These are phyloP conservation scores for Epichloe hybrida DNA, from an alignment of 2,329 filamentous ascomycete genomes.

Conservation along the genomic window DNA sequence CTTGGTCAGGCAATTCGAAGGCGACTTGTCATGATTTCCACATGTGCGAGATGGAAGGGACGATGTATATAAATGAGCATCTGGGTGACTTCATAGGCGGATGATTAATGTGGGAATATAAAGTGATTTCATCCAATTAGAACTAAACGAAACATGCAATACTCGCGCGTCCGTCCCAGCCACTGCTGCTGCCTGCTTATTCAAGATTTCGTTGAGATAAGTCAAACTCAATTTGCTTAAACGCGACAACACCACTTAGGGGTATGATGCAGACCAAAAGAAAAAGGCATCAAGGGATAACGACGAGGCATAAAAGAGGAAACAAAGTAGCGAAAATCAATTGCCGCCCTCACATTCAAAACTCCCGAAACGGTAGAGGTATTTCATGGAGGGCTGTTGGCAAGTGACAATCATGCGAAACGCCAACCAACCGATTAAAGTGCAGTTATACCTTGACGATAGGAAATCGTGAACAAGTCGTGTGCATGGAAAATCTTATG, in stretches of 20 bases:
- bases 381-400: background rate
- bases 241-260: background rate
- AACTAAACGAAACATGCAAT: background rate
- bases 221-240: background rate
- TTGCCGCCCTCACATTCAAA: background rate
- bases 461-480: background rate
- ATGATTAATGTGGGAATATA: background rate
- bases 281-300: background rate
- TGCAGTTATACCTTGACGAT: background rate
- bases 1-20: constrained; percentile 67
- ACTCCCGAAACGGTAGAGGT: background rate
- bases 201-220: background rate
- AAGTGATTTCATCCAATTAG: background rate
- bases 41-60: background rate
- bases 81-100: background rate
- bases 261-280: background rate
- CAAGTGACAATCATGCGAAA: background rate
- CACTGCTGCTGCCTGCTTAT: background rate
- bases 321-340: background rate
- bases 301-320: background rate
- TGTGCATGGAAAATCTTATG: background rate
- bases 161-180: background rate
- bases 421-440: background rate
- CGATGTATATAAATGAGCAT: background rate
- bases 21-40: constrained; percentile 23